Conservation (phyloP, 768 basidiomycete genomes). For the Xerocomellus intermedius region DNA sequence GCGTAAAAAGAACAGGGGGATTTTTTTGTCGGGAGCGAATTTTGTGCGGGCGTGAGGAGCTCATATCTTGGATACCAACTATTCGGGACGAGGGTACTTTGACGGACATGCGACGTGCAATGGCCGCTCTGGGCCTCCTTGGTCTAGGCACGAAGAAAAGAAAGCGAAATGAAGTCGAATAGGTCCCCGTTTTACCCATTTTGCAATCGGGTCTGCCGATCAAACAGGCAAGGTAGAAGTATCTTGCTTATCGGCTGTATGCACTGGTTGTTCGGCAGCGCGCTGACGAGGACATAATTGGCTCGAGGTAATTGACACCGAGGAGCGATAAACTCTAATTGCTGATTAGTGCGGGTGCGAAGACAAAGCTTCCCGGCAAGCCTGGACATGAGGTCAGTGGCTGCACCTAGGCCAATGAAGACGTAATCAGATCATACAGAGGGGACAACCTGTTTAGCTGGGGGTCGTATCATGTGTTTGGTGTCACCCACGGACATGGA, state of each 20-base stretch:
- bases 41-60: slow-evolving; percentile 3
- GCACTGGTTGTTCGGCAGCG: background rate
- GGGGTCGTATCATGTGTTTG: background rate
- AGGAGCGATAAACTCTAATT: background rate
- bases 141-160: background rate
- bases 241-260: background rate
- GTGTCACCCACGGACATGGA: background rate
- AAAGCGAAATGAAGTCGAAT: background rate
- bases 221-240: background rate
- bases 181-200: background rate
- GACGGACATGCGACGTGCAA: background rate
- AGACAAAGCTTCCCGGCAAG: background rate
- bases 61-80: background rate
- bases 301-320: background rate
- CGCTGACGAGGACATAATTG: background rate
- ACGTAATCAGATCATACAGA: background rate
- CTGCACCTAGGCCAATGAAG: background rate
- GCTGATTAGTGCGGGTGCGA: background rate
- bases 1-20: background rate
- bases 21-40: slow-evolving; percentile 2
- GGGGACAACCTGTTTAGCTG: background rate
- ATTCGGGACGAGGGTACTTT: background rate
- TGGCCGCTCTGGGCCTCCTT: background rate
- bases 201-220: background rate
- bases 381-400: background rate